Evolutionary conservation across 2,329 filamentous ascomycete species (phyloP).

Genomic region (Monascus ruber): DNA sequence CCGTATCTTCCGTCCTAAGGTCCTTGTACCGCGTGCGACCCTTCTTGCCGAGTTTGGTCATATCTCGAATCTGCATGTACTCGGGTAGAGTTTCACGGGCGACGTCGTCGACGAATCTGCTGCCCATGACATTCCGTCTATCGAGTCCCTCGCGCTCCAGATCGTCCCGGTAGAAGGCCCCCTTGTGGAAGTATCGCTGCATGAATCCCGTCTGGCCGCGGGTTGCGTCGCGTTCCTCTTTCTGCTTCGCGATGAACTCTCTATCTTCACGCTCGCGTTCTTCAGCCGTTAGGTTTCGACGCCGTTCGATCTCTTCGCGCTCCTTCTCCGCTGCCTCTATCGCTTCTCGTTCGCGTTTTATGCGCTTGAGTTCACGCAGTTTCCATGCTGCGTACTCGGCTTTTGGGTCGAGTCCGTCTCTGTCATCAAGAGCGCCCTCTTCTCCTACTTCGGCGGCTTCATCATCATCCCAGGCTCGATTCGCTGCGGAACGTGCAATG

Average conservation of each 20-base stretch:
- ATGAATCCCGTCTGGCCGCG: constrained; percentile 78
- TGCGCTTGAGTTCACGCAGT: constrained; percentile 75
- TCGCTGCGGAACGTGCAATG: constrained; percentile 60
- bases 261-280: constrained; percentile 79
- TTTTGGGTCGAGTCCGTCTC: constrained; percentile 73
- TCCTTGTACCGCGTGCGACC: constrained; percentile 85
- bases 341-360: constrained; percentile 73
- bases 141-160: constrained; percentile 63
- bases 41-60: constrained; percentile 87
- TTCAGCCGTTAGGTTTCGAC: constrained; percentile 73
- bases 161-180: constrained; percentile 86
- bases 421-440: constrained; percentile 72
- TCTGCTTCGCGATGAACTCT: constrained; percentile 63
- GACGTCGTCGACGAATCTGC: constrained; percentile 71
- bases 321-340: constrained; percentile 79
- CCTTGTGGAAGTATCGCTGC: constrained; percentile 95
- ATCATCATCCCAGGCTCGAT: constrained; percentile 72
- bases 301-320: constrained; percentile 76
- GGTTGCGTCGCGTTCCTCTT: constrained; percentile 60
- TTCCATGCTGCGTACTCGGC: constrained; percentile 91
- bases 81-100: constrained; percentile 77
- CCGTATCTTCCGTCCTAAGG: constrained; percentile 80
- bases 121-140: constrained; percentile 75
- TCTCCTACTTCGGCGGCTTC: constrained; percentile 55
- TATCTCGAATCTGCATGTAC: constrained; percentile 84